Conservation (phyloP, 129 eudicot genomes). For the Helichrysum umbraculigerum region DNA sequence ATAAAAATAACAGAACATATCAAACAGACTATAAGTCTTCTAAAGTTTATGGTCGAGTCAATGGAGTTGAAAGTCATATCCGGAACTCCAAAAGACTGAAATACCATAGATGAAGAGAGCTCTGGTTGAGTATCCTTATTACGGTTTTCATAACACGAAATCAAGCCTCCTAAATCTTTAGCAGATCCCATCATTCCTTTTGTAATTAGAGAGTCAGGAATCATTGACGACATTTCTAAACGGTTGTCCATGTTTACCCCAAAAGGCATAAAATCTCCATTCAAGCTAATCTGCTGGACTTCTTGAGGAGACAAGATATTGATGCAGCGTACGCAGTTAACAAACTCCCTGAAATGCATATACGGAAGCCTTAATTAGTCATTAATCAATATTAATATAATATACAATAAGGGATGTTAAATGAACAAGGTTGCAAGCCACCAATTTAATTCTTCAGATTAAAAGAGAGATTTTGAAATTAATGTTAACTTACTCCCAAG, state of each 20-base stretch:
- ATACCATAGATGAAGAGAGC: conserved; percentile 79
- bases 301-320: conserved; percentile 94
- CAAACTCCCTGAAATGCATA: conserved; percentile 70
- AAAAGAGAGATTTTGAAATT: no score
- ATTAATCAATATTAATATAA: background rate
- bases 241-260: conserved; percentile 60
- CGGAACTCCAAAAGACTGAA: conserved; percentile 94
- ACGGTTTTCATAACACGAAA: conserved; percentile 56
- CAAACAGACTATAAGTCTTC: no score
- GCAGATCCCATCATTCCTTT: conserved; percentile 62
- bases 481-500: conserved; percentile 84
- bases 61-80: conserved; percentile 83
- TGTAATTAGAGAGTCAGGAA: conserved; percentile 58
- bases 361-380: background rate
- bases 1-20: no score
- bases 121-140: conserved; percentile 77
- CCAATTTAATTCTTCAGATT: no score
- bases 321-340: conserved; percentile 82
- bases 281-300: conserved; percentile 93
- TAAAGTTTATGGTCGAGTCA: conserved; percentile 43
- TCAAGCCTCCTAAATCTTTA: conserved; percentile 60
- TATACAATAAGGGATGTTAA: background rate
- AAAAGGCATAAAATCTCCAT: conserved; percentile 70
- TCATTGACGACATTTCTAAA: conserved; percentile 58
- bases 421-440: no score